Evolutionary conservation across 768 basidiomycete genomes (phyloP), one percentile per base, ranked within the genome.

Genomic region (Amanita rimosa): DNA sequence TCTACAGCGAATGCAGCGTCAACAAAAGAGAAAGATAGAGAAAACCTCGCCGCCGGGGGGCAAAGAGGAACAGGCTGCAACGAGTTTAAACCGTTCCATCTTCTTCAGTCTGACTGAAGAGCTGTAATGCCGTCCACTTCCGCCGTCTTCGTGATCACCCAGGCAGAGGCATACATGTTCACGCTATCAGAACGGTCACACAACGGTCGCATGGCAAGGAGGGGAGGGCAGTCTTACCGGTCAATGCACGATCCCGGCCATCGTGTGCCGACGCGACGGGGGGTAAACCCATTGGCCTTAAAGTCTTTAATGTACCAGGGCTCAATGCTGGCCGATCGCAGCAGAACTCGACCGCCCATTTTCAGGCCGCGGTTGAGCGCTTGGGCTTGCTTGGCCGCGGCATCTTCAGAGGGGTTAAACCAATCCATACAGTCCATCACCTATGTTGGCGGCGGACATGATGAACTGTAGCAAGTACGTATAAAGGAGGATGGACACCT

Each of bases 341-440:
- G 85, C 48, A 83, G 73, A 3, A 83, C 74, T 46, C 74, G 66
- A 0, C 85, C 85, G 0, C 77, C 79, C 0, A 69, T 60, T 0
- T 71, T 64, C n/a, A 84, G 60, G 1, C 78, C 81, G 1, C 80
- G 67, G 44, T 69, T 64, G 40, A 84, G 69, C 54, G 82, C 73
- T 1, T 59, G 55, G 16, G 81, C 67, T 57, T 85, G 81, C 31
- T 72, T 69, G 31, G 78, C 72, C 1, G 68, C 64, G 7, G 73
- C 70, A 34, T 61, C 60, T 13, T 72, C 66, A 3, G 71, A 69
- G 0, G 76, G 76, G 0, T 69, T 54, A 46, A 78, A 75, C 70
- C 74, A 78, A 54, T 81, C 80, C 43, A 83, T 68, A 43, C 79
- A 78, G 60, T 86, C 84, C 84, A 85, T 85, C 49, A 85, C 68